These are phyloP conservation scores for Lentithecium fluviatile DNA, from an alignment of 495 filamentous ascomycete species.

Conservation along the genomic window DNA sequence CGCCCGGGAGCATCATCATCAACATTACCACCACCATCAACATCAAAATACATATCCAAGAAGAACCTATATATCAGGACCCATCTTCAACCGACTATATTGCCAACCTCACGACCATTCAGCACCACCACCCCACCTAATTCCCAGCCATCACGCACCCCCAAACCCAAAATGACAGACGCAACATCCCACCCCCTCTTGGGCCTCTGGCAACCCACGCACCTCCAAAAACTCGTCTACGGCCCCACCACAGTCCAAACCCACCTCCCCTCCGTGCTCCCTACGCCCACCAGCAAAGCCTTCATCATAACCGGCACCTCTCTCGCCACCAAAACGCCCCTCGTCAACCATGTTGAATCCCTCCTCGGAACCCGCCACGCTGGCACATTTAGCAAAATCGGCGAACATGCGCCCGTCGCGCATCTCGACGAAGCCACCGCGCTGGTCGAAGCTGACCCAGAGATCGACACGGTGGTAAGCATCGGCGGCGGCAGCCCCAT, in stretches of 20 bases:
- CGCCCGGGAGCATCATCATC: too few species aligned
- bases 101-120: background rate
- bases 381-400: slow-evolving; percentile 50
- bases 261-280: slow-evolving; percentile 45
- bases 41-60: background rate
- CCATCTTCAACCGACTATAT: background rate
- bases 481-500: slow-evolving; percentile 53
- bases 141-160: background rate
- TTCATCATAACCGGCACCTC: slow-evolving; percentile 54
- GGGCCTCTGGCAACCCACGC: slow-evolving; percentile 48
- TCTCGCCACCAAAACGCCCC: slow-evolving; percentile 48
- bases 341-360: slow-evolving; percentile 48
- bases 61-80: background rate
- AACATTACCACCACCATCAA: too few species aligned
- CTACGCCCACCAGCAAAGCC: slow-evolving; percentile 45
- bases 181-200: slow-evolving; percentile 42
- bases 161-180: slow-evolving; percentile 39
- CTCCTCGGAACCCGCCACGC: slow-evolving; percentile 47
- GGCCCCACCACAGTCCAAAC: slow-evolving; percentile 47
- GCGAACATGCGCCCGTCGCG: slow-evolving; percentile 50
- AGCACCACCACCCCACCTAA: background rate
- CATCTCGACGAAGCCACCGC: slow-evolving; percentile 49
- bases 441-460: slow-evolving; percentile 42
- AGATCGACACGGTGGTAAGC: slow-evolving; percentile 51
- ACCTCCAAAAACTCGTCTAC: slow-evolving; percentile 48